A percentile compares a stretch with the other conserved stretches of the same genome.
These are phyloP conservation scores for Aspergillus sp. DNA, from an alignment of 2,329 filamentous ascomycete species.

Conservation along the genomic window DNA sequence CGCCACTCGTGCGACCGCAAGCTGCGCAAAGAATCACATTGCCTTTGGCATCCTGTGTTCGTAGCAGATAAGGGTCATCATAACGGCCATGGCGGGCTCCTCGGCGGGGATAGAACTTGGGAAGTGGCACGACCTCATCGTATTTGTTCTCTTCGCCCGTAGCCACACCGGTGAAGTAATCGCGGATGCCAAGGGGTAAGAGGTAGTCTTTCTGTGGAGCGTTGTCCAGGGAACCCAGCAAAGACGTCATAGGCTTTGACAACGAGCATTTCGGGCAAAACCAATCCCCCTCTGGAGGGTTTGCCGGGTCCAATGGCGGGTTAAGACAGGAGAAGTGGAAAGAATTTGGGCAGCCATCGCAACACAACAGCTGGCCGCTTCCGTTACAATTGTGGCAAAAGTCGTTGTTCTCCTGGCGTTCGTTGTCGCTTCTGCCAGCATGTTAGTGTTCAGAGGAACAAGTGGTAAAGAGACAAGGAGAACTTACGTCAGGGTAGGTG, in stretches of 20 bases:
- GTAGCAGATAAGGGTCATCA: conserved; percentile 42
- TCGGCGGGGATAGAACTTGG: conserved; percentile 25
- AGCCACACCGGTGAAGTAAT: conserved; percentile 76
- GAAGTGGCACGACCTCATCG: conserved; percentile 61
- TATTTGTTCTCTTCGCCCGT: conserved; percentile 79
- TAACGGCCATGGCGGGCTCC: conserved; percentile 26
- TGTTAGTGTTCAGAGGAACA: conserved; percentile 15
- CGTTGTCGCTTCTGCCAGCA: conserved; percentile 19
- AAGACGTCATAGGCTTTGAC: conserved; percentile 61
- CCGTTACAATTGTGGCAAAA: conserved; percentile 84
- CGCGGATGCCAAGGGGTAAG: conserved; percentile 70
- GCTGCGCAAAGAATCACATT: conserved; percentile 74
- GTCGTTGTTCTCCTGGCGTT: conserved; percentile 73
- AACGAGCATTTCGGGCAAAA: conserved; percentile 68
- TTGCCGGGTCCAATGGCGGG: conserved; percentile 68
- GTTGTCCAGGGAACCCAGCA: conserved; percentile 66
- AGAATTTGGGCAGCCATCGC: conserved; percentile 85
- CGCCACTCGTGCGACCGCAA: conserved; percentile 68
- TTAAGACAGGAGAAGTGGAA: conserved; percentile 90
- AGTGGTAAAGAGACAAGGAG: neutral
- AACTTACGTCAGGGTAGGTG: conserved; percentile 18
- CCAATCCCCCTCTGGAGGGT: conserved; percentile 72
- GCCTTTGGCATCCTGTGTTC: conserved; percentile 69
- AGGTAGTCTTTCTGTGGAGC: conserved; percentile 72
- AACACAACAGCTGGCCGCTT: conserved; percentile 84